Evolutionary conservation across 2,329 filamentous ascomycete species (phyloP).

Genomic region (Pyrenophora seminiperda): DNA sequence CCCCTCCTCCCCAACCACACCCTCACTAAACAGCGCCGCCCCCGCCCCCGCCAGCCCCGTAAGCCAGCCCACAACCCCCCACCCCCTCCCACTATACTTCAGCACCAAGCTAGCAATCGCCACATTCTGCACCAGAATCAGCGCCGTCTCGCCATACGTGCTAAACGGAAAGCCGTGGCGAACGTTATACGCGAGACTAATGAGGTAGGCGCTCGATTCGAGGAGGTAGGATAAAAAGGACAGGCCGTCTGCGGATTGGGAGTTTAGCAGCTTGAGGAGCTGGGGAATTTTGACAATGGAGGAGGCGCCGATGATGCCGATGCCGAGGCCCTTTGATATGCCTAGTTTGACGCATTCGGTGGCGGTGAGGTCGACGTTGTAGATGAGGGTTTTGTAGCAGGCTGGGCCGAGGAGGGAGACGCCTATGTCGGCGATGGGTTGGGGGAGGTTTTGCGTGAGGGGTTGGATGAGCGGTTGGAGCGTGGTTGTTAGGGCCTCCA

Average conservation of each 20-base stretch:
- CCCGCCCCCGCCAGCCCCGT: slow-evolving; percentile 73
- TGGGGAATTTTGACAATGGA: slow-evolving; percentile 96
- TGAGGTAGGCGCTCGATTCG: slow-evolving; percentile 85
- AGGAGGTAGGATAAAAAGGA: slow-evolving; percentile 91
- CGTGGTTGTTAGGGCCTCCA: slow-evolving; percentile 53
- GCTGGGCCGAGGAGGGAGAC: slow-evolving; percentile 70
- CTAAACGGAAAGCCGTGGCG: slow-evolving; percentile 93
- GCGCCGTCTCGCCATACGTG: slow-evolving; percentile 92
- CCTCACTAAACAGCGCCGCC: slow-evolving; percentile 71
- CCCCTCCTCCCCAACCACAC: slow-evolving; percentile 67
- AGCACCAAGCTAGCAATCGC: slow-evolving; percentile 86
- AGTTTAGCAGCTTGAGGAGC: slow-evolving; percentile 86
- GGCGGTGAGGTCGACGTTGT: slow-evolving; percentile 80
- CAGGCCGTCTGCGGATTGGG: slow-evolving; percentile 80
- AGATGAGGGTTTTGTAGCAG: slow-evolving; percentile 86
- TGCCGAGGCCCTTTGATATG: slow-evolving; percentile 88
- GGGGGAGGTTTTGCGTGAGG: slow-evolving; percentile 53
- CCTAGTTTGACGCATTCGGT: slow-evolving; percentile 84
- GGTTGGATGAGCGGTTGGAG: slow-evolving; percentile 42
- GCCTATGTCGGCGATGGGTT: slow-evolving; percentile 43
- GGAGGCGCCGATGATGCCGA: slow-evolving; percentile 89
- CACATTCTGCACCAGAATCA: slow-evolving; percentile 92
- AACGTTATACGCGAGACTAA: slow-evolving; percentile 88
- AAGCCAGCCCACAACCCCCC: slow-evolving; percentile 76
- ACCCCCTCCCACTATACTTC: slow-evolving; percentile 73